phyloP scores from a whole-genome alignment of 305 asterid genomes.

The Fraxinus paxiana region DNA sequence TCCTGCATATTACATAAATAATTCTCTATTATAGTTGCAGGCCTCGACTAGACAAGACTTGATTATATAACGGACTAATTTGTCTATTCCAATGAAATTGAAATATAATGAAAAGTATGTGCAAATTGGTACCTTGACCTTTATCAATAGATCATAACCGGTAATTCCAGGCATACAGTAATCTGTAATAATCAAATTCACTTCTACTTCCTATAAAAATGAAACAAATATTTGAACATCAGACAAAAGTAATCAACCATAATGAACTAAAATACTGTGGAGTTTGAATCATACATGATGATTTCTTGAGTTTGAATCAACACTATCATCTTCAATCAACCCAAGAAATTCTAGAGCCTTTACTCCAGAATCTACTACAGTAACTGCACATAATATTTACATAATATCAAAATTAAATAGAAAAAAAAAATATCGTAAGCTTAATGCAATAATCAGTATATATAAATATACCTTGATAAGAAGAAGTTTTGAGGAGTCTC shows the following conservation, averaged over 20 bases:
- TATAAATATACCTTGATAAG: conserved; percentile 17
- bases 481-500: conserved; percentile 29
- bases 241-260: not conserved
- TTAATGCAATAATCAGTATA: not conserved
- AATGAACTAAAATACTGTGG: no score
- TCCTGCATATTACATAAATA: not conserved
- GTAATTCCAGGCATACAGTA: conserved; percentile 25
- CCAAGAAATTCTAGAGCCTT: conserved; percentile 23
- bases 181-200: conserved; percentile 25
- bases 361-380: conserved; percentile 22
- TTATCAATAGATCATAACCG: conserved; percentile 19
- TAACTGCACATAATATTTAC: conserved; percentile 13
- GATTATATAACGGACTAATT: no score
- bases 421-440: not conserved
- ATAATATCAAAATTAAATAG: no score
- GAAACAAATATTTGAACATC: not conserved
- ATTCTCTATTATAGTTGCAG: not conserved
- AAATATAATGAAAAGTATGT: not conserved
- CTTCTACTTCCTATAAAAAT: not conserved
- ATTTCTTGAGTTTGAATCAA: not conserved
- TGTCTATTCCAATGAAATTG: not conserved
- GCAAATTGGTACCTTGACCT: not conserved
- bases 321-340: conserved; percentile 5
- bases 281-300: not conserved
- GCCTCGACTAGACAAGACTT: not conserved